Conservation (phyloP, 768 basidiomycete species). For the Kwoniella dejecticola region DNA sequence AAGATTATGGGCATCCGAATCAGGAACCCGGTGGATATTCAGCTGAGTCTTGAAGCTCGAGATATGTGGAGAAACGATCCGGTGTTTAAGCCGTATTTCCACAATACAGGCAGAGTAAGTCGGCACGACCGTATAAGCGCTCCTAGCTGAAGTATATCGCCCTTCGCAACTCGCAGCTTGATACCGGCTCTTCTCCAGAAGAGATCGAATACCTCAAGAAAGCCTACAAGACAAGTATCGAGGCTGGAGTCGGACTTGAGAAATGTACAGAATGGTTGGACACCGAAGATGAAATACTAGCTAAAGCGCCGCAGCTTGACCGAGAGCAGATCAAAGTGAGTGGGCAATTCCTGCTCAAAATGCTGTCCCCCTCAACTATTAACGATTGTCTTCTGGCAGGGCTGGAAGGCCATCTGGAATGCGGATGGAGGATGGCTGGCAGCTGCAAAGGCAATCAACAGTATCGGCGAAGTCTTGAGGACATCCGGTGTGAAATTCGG, state of each 20-base stretch:
- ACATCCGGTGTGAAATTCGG: constrained; percentile 34
- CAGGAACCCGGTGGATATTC: constrained; percentile 11
- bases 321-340: constrained; percentile 27
- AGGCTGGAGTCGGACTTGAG: constrained; percentile 15
- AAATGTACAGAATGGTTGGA: constrained; percentile 31
- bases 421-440: constrained; percentile 42
- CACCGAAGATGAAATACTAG: constrained; percentile 24
- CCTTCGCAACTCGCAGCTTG: constrained; percentile 12
- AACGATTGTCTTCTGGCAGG: constrained; percentile 1
- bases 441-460: constrained; percentile 40
- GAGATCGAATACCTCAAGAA: constrained; percentile 12
- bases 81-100: constrained; percentile 39
- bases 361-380: neutral
- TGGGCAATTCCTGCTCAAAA: neutral
- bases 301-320: constrained; percentile 24
- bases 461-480: constrained; percentile 35
- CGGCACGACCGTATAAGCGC: no score
- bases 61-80: constrained; percentile 43
- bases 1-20: constrained; percentile 32
- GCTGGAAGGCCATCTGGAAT: constrained; percentile 43
- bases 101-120: constrained; percentile 42
- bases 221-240: constrained; percentile 15
- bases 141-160: no score
- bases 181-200: constrained; percentile 19
- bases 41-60: constrained; percentile 31